phyloP scores from a whole-genome alignment of 1,284 basidiomycete genomes.

The Trichosporon coremiiforme region DNA sequence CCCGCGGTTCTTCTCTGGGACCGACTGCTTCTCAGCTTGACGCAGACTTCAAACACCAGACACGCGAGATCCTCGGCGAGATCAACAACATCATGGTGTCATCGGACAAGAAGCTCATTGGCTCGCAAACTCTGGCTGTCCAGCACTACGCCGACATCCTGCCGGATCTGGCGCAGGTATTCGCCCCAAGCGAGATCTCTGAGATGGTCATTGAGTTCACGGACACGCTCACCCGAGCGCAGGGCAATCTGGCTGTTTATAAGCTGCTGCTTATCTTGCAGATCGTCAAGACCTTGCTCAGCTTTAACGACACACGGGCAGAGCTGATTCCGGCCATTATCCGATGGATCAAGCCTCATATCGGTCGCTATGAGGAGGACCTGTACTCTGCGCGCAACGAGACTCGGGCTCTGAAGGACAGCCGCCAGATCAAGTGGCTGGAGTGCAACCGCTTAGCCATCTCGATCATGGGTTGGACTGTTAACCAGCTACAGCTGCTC shows the following conservation, averaged over 20 bases:
- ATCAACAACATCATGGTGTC: constrained; percentile 88
- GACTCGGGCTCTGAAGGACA: constrained; percentile 61
- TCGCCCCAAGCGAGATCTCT: constrained; percentile 76
- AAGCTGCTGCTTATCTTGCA: constrained; percentile 92
- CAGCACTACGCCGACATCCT: constrained; percentile 93
- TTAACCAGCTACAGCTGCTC: constrained; percentile 84
- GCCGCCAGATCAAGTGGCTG: constrained; percentile 81
- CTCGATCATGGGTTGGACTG: constrained; percentile 77
- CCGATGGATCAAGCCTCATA: constrained; percentile 91
- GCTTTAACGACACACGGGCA: constrained; percentile 74
- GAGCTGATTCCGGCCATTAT: constrained; percentile 84
- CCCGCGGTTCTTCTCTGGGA: constrained; percentile 74
- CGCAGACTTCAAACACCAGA: constrained; percentile 77
- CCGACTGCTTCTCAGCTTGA: constrained; percentile 85
- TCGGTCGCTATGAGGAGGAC: constrained; percentile 74
- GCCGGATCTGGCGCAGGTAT: constrained; percentile 80
- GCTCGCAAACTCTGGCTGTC: constrained; percentile 89
- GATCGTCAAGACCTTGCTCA: constrained; percentile 86
- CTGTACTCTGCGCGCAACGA: constrained; percentile 31
- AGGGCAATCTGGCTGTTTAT: constrained; percentile 86
- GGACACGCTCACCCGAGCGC: constrained; percentile 74
- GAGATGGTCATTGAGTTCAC: constrained; percentile 86
- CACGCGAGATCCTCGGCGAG: constrained; percentile 72
- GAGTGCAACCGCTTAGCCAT: constrained; percentile 76
- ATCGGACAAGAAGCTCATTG: constrained; percentile 79